Evolutionary conservation across 2,329 filamentous ascomycete species (phyloP).

Genomic region (Onygenales sp.): DNA sequence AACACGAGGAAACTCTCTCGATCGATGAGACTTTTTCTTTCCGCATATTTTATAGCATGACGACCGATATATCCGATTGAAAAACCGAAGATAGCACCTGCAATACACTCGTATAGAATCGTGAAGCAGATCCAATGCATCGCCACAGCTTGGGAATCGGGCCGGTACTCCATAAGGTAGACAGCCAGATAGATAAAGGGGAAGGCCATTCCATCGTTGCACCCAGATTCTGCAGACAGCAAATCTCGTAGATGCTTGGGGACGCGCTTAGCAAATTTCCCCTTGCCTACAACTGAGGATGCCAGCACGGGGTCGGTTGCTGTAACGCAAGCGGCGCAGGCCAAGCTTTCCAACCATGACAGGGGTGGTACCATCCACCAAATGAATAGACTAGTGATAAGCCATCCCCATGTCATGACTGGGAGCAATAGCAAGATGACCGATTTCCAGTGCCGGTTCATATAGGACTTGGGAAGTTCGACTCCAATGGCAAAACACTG

Average conservation of each 20-base stretch:
- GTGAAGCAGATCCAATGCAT: constrained; percentile 85
- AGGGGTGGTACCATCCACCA: constrained; percentile 79
- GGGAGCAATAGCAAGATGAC: constrained; percentile 80
- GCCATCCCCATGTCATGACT: constrained; percentile 90
- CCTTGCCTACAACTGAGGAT: constrained; percentile 96
- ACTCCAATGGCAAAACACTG: constrained; percentile 67
- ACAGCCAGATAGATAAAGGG: constrained; percentile 90
- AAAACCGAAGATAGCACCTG: constrained; percentile 84
- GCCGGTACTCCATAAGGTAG: constrained; percentile 77
- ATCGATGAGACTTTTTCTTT: constrained; percentile 78
- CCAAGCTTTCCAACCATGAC: constrained; percentile 81
- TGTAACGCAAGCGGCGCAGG: constrained; percentile 84
- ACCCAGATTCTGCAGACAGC: constrained; percentile 91
- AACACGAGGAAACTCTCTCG: constrained; percentile 96
- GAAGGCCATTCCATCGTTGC: constrained; percentile 99
- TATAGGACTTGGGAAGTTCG: constrained; percentile 66
- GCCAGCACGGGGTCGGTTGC: constrained; percentile 95
- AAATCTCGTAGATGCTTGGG: constrained; percentile 95
- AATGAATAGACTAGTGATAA: constrained; percentile 79
- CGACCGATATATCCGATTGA: constrained; percentile 79
- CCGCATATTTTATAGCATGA: constrained; percentile 80
- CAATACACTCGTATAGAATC: constrained; percentile 90
- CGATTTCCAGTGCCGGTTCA: constrained; percentile 96
- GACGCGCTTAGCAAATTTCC: constrained; percentile 94
- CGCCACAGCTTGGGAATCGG: constrained; percentile 57